Evolutionary conservation across 208 protist genomes (phyloP).

Genomic region (Angomonas desouzai): DNA sequence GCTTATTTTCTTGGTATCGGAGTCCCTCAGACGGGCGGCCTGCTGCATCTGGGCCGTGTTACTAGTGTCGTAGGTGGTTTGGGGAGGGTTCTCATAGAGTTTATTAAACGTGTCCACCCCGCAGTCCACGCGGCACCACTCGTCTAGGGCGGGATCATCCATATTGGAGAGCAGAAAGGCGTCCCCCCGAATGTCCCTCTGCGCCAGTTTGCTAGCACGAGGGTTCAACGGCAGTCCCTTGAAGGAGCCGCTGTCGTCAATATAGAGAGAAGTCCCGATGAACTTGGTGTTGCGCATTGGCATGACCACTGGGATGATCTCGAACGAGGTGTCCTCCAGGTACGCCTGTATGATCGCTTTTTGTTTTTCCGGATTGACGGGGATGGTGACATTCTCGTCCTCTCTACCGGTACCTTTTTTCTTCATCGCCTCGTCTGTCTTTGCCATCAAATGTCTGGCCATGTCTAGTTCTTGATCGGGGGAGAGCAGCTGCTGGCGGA

Average conservation of each 20-base stretch:
- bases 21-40: slow-evolving; percentile 47
- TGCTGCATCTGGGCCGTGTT: slow-evolving; percentile 70
- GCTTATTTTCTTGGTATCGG: slow-evolving; percentile 61
- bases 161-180: slow-evolving; percentile 84
- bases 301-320: slow-evolving; percentile 87
- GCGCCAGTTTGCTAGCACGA: slow-evolving; percentile 77
- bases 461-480: slow-evolving; percentile 65
- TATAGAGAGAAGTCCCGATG: slow-evolving; percentile 84
- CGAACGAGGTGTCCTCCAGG: slow-evolving; percentile 70
- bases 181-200: slow-evolving; percentile 86
- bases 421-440: slow-evolving; percentile 17
- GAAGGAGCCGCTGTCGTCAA: slow-evolving; percentile 86
- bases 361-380: slow-evolving; percentile 33
- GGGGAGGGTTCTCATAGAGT: slow-evolving; percentile 42
- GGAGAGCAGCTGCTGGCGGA: slow-evolving; percentile 63
- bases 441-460: slow-evolving; percentile 42
- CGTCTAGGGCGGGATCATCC: slow-evolving; percentile 84
- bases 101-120: slow-evolving; percentile 34
- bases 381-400: slow-evolving; percentile 3
- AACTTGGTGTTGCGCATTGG: slow-evolving; percentile 64
- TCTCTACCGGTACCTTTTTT: background rate
- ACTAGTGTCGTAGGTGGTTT: slow-evolving; percentile 49
- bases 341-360: slow-evolving; percentile 63
- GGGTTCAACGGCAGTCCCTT: slow-evolving; percentile 81
- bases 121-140: slow-evolving; percentile 80